These are phyloP conservation scores for Teunomyces atbi DNA, from an alignment of 805 yeast species.

Conservation along the genomic window DNA sequence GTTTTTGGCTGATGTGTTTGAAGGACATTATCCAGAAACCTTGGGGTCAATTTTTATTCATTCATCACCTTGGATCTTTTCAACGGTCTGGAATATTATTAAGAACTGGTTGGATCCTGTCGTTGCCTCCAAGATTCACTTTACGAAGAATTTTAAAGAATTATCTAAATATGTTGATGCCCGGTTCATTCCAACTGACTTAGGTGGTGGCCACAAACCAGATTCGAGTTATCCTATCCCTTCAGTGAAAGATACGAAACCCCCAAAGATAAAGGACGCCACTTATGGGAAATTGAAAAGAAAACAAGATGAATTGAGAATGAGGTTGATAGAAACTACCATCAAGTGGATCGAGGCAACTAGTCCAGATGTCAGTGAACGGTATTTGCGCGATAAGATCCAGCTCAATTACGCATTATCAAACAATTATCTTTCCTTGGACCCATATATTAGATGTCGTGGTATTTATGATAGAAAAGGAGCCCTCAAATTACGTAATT, in stretches of 20 bases:
- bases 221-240: slow-evolving; percentile 65
- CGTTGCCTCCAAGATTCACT: slow-evolving; percentile 85
- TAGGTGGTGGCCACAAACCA: slow-evolving; percentile 71
- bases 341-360: slow-evolving; percentile 72
- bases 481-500: slow-evolving; percentile 24
- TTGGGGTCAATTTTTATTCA: slow-evolving; percentile 82
- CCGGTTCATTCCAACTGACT: slow-evolving; percentile 59
- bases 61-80: slow-evolving; percentile 96
- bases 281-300: slow-evolving; percentile 39
- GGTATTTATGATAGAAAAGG: slow-evolving; percentile 79
- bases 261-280: slow-evolving; percentile 40
- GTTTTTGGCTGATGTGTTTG: slow-evolving; percentile 84
- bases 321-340: slow-evolving; percentile 62
- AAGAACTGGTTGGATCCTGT: slow-evolving; percentile 96
- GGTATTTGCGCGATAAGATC: slow-evolving; percentile 53
- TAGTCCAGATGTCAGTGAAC: slow-evolving; percentile 46
- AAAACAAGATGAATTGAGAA: slow-evolving; percentile 55
- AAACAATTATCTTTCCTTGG: slow-evolving; percentile 64
- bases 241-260: slow-evolving; percentile 49
- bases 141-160: slow-evolving; percentile 71
- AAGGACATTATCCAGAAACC: slow-evolving; percentile 95
- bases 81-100: slow-evolving; percentile 90
- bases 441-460: slow-evolving; percentile 79
- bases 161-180: slow-evolving; percentile 59
- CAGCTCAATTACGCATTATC: slow-evolving; percentile 52